These are phyloP conservation scores for Talaromyces thailandensis DNA, from an alignment of 495 filamentous ascomycete species.

Conservation along the genomic window DNA sequence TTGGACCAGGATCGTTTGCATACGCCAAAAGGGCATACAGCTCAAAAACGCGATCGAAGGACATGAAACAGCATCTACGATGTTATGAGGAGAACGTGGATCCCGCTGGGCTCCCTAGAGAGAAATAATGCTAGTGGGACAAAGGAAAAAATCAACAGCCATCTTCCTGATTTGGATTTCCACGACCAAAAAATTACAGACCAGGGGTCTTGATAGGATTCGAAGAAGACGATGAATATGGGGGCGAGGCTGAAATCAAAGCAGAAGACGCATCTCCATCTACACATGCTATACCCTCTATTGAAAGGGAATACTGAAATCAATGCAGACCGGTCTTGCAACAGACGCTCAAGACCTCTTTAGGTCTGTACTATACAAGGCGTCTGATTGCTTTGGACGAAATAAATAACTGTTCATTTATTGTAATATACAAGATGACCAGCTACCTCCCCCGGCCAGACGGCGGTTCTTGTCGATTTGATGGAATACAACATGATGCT, in stretches of 20 bases:
- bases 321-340: neutral
- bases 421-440: neutral
- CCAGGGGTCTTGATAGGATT: neutral
- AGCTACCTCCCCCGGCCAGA: neutral
- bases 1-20: neutral
- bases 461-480: neutral
- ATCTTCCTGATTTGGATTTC: neutral
- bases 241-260: neutral
- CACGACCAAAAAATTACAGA: neutral
- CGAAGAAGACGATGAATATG: neutral
- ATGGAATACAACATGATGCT: neutral
- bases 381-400: neutral
- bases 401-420: neutral
- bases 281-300: neutral
- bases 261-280: neutral
- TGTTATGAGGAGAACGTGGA: neutral
- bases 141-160: neutral
- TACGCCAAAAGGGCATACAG: neutral
- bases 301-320: neutral
- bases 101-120: neutral
- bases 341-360: neutral
- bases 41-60: neutral
- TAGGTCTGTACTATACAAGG: neutral
- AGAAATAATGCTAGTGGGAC: neutral
- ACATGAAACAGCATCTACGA: neutral